phyloP scores from a whole-genome alignment of 192 early-diverging fungal genomes.

The Podila verticillata region DNA sequence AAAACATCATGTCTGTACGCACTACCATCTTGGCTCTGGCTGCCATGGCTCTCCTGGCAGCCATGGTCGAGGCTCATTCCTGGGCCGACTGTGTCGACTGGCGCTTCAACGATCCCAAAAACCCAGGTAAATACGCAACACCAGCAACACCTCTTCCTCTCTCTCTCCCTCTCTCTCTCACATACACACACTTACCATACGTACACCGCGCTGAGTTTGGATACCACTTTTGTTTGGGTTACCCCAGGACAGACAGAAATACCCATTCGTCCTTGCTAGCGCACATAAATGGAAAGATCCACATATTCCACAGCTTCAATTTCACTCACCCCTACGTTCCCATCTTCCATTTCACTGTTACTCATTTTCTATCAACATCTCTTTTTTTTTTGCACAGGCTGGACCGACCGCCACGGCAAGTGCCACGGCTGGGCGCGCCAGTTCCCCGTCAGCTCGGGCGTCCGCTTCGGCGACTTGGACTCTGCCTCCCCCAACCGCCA shows the following conservation, averaged over 20 bases:
- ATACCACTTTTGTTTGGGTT: too few relatives aligned
- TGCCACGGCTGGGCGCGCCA: slow-evolving; percentile 41
- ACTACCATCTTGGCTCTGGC: slow-evolving; percentile 7
- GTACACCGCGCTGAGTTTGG: not conserved
- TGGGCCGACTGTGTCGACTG: slow-evolving; percentile 47
- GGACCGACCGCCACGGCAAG: slow-evolving; percentile 9
- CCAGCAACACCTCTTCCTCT: not conserved
- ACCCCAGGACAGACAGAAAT: not conserved
- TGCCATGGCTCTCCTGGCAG: slow-evolving; percentile 8
- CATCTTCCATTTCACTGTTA: too few relatives aligned
- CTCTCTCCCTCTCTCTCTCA: not conserved
- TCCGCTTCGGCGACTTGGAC: slow-evolving; percentile 21
- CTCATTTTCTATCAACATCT: too few relatives aligned
- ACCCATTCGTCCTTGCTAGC: too few relatives aligned
- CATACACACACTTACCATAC: too few relatives aligned
- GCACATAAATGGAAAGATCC: too few relatives aligned
- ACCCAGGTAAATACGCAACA: slow-evolving; percentile 17
- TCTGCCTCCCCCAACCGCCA: slow-evolving; percentile 27
- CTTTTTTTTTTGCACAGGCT: slow-evolving; percentile 8
- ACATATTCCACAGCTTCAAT: too few relatives aligned
- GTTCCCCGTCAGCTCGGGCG: slow-evolving; percentile 18
- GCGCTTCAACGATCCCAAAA: slow-evolving; percentile 40
- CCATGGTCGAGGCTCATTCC: slow-evolving; percentile 25
- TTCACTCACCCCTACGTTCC: too few relatives aligned
- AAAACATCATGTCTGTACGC: too few relatives aligned